Base-by-base conservation (phyloP, 2,329 filamentous ascomycete genomes). In the Fusarium solani-melongenae region DNA sequence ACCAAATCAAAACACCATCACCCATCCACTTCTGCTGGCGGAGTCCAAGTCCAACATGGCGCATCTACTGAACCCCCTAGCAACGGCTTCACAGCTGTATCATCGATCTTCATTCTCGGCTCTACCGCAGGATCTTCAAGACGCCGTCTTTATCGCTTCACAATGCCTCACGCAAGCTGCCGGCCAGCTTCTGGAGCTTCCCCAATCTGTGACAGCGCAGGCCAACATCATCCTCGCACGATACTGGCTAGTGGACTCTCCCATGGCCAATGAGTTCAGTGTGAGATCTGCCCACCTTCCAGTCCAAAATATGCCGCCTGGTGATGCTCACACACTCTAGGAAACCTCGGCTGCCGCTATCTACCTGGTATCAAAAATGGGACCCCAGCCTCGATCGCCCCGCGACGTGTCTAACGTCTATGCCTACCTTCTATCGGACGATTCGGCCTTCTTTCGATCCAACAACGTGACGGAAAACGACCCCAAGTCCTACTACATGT, bases 321-420 rank as follows among this genome's bases (percentile, higher is more conserved):
- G 36, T 29, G 33, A 58, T 62, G 49, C 57, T 70, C 39, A 75
- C 59, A 56, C 46, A 63, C 39, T 38, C 15, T 46, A 96, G 93
- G 92, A 96, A 80, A 88, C 93, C 61, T 97, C 94, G 34, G 94
- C 95, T 36, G 94, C 94, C 17, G 88, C 91, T 1, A 83, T 98
- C 60, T 98, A 94, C 84, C 87, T 98, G 60, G 89, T 91, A 27
- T 90, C 94, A 33, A 98, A 98, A 83, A 88, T 96, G 66, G 94
- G 95, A 27, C 90, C 94, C 4, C 87, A 90, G 58, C 92, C 95
- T 2, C 91, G 92, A 67, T 92, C 93, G 14, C 90, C 94, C 1
- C 91, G 95, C 74, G 95, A 95, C 74, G 86, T 98, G 41, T 88
- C 95, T 67, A 96, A 95, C 80, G 92, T 96, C 68, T 98, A 97